Percentiles rank a stretch among this genome's conserved stretches.
Evolutionary conservation across 805 yeast genomes (phyloP).

Genomic region (Suhomyces xylopsoci): DNA sequence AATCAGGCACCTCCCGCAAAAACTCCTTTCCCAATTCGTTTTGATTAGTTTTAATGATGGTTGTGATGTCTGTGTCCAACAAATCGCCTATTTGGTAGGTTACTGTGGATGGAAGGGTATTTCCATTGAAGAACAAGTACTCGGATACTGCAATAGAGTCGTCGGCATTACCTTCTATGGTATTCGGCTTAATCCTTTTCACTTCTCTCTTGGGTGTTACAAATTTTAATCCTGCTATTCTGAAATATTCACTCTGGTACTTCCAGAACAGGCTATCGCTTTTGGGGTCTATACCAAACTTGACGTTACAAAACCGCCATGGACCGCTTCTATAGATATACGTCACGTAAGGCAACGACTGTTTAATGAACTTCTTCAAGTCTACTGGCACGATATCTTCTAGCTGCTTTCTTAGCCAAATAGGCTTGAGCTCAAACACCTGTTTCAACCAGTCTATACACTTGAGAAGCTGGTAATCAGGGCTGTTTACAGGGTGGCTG

Average conservation of each 20-base stretch:
- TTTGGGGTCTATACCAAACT: conserved; percentile 76
- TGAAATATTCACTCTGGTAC: conserved; percentile 85
- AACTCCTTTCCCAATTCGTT: conserved; percentile 35
- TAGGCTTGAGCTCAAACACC: conserved; percentile 69
- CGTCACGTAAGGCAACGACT: conserved; percentile 81
- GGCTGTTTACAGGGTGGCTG: conserved; percentile 34
- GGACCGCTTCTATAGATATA: conserved; percentile 88
- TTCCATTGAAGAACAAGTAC: conserved; percentile 66
- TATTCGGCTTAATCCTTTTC: conserved; percentile 24
- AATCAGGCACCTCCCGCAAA: conserved; percentile 34
- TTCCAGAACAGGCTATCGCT: conserved; percentile 49
- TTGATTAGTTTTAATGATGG: conserved; percentile 35
- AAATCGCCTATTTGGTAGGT: conserved; percentile 80
- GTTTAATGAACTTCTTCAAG: conserved; percentile 50
- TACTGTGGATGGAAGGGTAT: conserved; percentile 61
- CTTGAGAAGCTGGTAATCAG: conserved; percentile 33
- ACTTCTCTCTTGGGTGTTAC: conserved; percentile 3
- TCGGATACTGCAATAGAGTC: conserved; percentile 25
- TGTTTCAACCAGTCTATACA: conserved; percentile 43
- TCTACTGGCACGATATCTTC: conserved; percentile 50
- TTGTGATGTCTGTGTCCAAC: conserved; percentile 56
- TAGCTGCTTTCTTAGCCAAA: conserved; percentile 81
- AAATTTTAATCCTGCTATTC: conserved; percentile 39
- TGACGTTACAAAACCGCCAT: conserved; percentile 84
- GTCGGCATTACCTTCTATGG: conserved; percentile 12